Base-by-base conservation (phyloP, 768 basidiomycete species). In the Candolleomyces eurysporus region DNA sequence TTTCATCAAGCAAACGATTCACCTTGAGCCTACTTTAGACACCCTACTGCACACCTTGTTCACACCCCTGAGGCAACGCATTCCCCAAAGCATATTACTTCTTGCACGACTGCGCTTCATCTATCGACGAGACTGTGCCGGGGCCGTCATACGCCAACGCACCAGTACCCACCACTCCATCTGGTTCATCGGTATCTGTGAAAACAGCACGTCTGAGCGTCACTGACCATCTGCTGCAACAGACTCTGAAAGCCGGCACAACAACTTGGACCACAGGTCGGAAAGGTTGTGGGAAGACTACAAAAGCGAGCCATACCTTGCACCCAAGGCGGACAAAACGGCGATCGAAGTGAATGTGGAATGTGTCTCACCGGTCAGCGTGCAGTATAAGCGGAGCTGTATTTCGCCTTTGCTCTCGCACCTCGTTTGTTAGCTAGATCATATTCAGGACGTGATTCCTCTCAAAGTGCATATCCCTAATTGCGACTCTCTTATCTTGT, bases 1-100 rank as follows among this genome's bases (percentile, higher is more conserved):
- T 21, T 82, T 98, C 72, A 90, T 98, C 70, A 88, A 86, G 59
- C 87, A 88, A 66, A 98, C 98, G 97, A 89, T 96, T 57, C 80
- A 84, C 14, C 83, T 96, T 22, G 88, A 96, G 13, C 94, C 94
- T 2, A 84, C 90, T 0, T 98, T 96, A 71, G 90, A 92, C 67
- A 82, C 81, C 2, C 77, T 94, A 7, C 77, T 98, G 45, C 85
- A 90, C 30, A 84, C 79, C 1, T 90, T n/a, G n/a, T n/a, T n/a
- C n/a, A n/a, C n/a, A n/a, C n/a, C n/a, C 87, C 4, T 83, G 94
- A 49, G 91, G 87, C 0, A 82, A 82, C 9, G 88, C 95, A 51
- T 91, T 98, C 64, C 95, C 96, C 0, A 93, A 96, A 67, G 87
- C 86, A 32, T 98, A 98, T 74, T 98, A 97, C 75, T 90, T 94